phyloP scores from a whole-genome alignment of 164 flowering plant species.

The Houttuynia cordata region DNA sequence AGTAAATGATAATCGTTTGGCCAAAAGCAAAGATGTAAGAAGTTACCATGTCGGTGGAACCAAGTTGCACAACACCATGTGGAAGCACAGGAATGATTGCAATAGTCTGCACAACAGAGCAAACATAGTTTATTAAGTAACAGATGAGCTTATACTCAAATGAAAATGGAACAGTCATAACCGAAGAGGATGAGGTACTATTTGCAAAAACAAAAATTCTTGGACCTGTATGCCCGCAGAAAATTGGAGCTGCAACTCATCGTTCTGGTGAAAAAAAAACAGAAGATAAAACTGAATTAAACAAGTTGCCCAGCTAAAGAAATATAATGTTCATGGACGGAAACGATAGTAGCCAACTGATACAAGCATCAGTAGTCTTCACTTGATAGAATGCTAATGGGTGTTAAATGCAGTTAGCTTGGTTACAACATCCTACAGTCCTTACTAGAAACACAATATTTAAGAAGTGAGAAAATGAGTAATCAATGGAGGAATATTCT shows the following conservation, averaged over 20 bases:
- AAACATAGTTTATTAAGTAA: not conserved
- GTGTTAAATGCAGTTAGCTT: too few species aligned
- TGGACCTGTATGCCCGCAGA: slow-evolving; percentile 83
- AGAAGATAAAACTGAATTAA: not conserved
- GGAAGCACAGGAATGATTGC: slow-evolving; percentile 74
- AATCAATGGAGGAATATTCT: too few species aligned
- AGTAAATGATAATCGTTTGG: not conserved
- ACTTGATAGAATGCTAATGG: not conserved
- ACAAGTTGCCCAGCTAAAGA: not conserved
- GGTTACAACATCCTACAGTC: too few species aligned
- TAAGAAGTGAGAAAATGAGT: too few species aligned
- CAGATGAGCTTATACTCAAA: not conserved
- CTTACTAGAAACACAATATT: too few species aligned
- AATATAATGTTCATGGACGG: not conserved
- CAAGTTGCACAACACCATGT: slow-evolving; percentile 85
- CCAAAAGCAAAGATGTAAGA: not conserved
- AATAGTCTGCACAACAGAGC: slow-evolving; percentile 51
- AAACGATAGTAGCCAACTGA: not conserved
- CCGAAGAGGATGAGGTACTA: not conserved
- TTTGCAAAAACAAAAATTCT: too few species aligned
- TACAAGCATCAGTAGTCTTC: not conserved
- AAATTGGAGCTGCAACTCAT: slow-evolving; percentile 46
- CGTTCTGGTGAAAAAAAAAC: slow-evolving; percentile 29
- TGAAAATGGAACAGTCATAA: not conserved
- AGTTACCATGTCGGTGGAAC: slow-evolving; percentile 54